Evolutionary conservation across 352 stramenopile genomes (phyloP), one percentile per base, ranked within the genome.

Genomic region (Pythium rishiriense): DNA sequence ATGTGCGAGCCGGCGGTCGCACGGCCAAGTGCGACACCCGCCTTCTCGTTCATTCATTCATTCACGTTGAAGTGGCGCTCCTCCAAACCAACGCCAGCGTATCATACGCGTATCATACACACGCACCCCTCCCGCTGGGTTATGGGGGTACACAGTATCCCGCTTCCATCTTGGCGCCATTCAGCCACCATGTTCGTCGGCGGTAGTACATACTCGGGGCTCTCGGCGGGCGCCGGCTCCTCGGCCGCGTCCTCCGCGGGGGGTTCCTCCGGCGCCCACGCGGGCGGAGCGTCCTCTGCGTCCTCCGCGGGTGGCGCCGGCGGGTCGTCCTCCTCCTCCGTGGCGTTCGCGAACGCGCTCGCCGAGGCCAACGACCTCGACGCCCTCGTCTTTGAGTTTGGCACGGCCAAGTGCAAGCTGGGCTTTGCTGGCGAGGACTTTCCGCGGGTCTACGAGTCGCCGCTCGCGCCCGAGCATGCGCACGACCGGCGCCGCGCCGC

Each of bases 381-480:
- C 45, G 86, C 84, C 29, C 70, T 93, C 7, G 83, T 93, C 37
- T 90, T 91, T 58, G 85, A 94, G 53, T 92, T 87, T 54, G 85
- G 85, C 65, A 87, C 81, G 35, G 69, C 80, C 1, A 73, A 72
- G 19, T 91, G 82, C 72, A 91, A 96, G 59, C 76, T 94, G 50
- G 90, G 90, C 29, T 97, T 90, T 68, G 86, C 88, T 1, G 90
- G 90, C 56, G 89, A 97, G 66, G 89, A 97, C 58, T 91, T 89
- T 53, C 89, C 89, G 42, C 86, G 86, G 39, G 80, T 91, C 22
- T 90, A 71, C 54, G 83, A 91, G 63, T 73, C 62, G 25, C 73
- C 79, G 8, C 29, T 84, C 19, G 28, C 25, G 0, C 14, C 21
- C 14, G 52, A 62, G 14, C 12, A 12, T 1, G 15, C 24, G 46